Base-by-base conservation (phyloP, 495 filamentous ascomycete species). In the Tuber borchii region DNA sequence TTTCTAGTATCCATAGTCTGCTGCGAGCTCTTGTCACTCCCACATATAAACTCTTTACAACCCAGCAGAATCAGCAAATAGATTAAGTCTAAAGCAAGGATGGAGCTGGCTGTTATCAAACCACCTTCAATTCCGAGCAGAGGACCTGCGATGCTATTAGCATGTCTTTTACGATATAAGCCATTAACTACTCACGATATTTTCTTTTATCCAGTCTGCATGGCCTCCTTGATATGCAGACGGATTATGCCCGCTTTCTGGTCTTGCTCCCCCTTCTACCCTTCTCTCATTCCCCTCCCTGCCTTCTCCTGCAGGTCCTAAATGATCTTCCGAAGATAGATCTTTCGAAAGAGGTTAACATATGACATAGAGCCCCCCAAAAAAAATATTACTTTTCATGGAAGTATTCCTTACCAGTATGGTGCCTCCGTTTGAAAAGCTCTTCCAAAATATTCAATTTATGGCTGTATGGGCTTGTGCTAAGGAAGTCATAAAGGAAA, bases 51-150 rank as follows among this genome's bases (percentile, higher is more conserved):
- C 2, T 37, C 34, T 37, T 37, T 37, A 37, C 34, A n/a, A n/a
- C 34, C 34, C 34, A 37, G 34, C 34, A 37, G 34, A 37, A 37
- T 37, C 34, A 37, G 34, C 34, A 1, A 37, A 37, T 37, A 37
- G 34, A 37, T 37, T 37, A 37, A 37, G 34, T 37, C 34, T 37
- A 37, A 37, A 37, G 34, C 34, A 37, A 37, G 34, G 34, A n/a
- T n/a, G n/a, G n/a, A 37, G 34, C 34, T 2, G 20, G n/a, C 20
- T 68, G 26, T 4, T 39, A 4, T 42, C 34, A 37, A 37, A 37
- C 2, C 43, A 78, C 77, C 75, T 78, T 78, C 8, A 78, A 65
- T 42, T 78, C 77, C 14, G 71, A 78, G 51, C 77, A 78, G 46
- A 78, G 74, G 5, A 19, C 70, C 76, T 78, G n/a, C 2, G 22